Percentiles rank a stretch among this genome's conserved stretches.
Conservation (phyloP, 1,139 yeast species). For the Magnusiomyces magnusii region DNA sequence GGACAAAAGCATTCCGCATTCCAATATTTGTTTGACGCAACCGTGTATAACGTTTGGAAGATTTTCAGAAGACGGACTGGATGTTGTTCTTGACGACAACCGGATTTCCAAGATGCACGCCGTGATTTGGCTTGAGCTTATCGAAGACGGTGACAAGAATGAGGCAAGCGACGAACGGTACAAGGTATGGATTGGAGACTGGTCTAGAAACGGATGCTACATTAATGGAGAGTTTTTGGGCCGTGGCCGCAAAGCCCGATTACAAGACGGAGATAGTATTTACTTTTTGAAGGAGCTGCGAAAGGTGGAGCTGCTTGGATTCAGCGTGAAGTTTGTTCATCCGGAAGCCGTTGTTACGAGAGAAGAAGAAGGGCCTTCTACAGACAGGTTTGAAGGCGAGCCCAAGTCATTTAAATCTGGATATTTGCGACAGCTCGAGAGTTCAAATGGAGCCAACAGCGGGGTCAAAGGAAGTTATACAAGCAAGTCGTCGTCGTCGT, state of each 20-base stretch:
- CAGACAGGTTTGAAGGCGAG: not conserved
- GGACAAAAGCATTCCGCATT: conserved; percentile 36
- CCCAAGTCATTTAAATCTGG: not conserved
- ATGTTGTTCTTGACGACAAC: conserved; percentile 58
- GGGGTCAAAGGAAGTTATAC: too few relatives aligned
- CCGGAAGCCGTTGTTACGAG: conserved; percentile 2
- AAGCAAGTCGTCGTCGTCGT: too few relatives aligned
- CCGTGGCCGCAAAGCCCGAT: conserved; percentile 51
- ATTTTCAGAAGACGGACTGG: conserved; percentile 25
- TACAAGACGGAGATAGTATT: conserved; percentile 58
- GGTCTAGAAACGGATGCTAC: conserved; percentile 71
- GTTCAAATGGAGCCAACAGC: not conserved
- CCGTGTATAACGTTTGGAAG: conserved; percentile 32
- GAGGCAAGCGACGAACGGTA: conserved; percentile 41
- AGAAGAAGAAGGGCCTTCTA: not conserved
- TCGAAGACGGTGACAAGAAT: not conserved
- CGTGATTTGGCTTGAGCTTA: conserved; percentile 48
- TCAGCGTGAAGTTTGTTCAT: conserved; percentile 9
- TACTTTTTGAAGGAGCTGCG: conserved; percentile 57
- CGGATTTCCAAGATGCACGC: conserved; percentile 84
- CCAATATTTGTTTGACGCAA: conserved; percentile 43
- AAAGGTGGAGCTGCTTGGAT: conserved; percentile 27
- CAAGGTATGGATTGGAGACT: conserved; percentile 77
- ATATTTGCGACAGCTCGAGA: not conserved
- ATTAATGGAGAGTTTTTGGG: conserved; percentile 56